Evolutionary conservation across 495 filamentous ascomycete genomes (phyloP).

Genomic region (Chlorociboria aeruginascens): DNA sequence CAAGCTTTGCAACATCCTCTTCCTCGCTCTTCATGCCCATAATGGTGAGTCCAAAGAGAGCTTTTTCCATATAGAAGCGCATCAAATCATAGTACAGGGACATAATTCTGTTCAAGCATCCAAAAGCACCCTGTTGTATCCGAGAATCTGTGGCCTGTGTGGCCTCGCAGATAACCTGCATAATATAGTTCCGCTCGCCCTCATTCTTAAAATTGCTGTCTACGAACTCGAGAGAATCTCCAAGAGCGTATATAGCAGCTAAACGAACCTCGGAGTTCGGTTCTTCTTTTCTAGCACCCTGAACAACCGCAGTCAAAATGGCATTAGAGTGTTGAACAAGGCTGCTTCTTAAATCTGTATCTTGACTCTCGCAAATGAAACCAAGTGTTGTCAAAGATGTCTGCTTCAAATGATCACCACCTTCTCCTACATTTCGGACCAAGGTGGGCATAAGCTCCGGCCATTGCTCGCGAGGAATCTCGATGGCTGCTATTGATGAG

Average conservation of each 20-base stretch:
- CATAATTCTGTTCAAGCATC: constrained; percentile 97
- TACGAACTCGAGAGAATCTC: constrained; percentile 97
- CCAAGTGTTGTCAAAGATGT: constrained; percentile 87
- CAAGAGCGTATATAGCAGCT: constrained; percentile 84
- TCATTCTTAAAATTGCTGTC: constrained; percentile 97
- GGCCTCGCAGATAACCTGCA: constrained; percentile 99
- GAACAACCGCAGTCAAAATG: constrained; percentile 93
- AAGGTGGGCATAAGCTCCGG: constrained; percentile 81
- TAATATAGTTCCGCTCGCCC: constrained; percentile 98
- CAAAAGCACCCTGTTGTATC: constrained; percentile 91
- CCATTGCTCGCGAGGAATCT: constrained; percentile 89
- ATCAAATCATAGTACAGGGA: constrained; percentile 97
- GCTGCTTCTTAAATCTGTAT: constrained; percentile 70
- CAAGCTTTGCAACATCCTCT: constrained; percentile 94
- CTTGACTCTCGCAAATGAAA: constrained; percentile 94
- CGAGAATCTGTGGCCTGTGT: constrained; percentile 81
- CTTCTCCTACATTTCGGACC: constrained; percentile 83
- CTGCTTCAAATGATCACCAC: constrained; percentile 80
- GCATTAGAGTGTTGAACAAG: constrained; percentile 85
- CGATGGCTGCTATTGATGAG: constrained; percentile 86
- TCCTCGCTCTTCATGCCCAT: constrained; percentile 97
- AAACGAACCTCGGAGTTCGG: constrained; percentile 76
- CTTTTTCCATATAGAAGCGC: constrained; percentile 99
- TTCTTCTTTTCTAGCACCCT: constrained; percentile 95
- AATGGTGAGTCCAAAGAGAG: constrained; percentile 94